Evolutionary conservation across 1,284 basidiomycete genomes (phyloP), one percentile per base, ranked within the genome.

Genomic region (Rhizopogon parksii): DNA sequence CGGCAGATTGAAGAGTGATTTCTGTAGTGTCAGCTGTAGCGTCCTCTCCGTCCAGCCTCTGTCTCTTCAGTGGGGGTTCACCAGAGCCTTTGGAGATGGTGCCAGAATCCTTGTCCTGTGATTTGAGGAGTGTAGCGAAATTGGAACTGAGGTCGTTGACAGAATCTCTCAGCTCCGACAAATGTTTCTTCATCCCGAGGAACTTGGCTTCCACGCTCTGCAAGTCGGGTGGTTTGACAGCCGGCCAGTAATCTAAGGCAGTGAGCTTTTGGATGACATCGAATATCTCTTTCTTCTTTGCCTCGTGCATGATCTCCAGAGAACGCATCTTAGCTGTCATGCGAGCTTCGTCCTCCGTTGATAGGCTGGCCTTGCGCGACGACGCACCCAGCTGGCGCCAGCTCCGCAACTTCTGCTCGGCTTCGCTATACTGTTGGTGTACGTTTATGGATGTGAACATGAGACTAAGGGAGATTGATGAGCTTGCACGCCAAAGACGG

Each of bases 361-460:
- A 40, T 40, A 66, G 50, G 15, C 36, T 46, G 15, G 45, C 43
- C 11, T 46, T 36, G 30, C 61, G 38, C 12, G 58, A 55, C 9
- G 64, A 67, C n/a, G 39, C 19, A 38, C 56, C 56, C 6, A 65
- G 49, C 8, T 47, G 32, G 14, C 40, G 51, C 3, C 67, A 51
- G 5, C 55, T 63, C 46, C 56, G 49, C 24, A 66, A 38, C 27
- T 69, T 65, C 21, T 61, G 58, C 40, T 68, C 66, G 7, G 67
- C 56, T 51, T 57, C 60, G 19, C 32, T 15, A n/a, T 57, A 62
- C 43, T 68, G 66, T 42, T 59, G 63, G 49, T 66, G 64, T 15
- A 64, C 52, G 8, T 58, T 47, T 48, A 66, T 57, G 0, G 67
- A 69, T 3, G 63, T 45, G 36, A 67, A 66, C 60, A 66, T 57